Percentiles rank a stretch among this genome's conserved stretches.
phyloP scores from a whole-genome alignment of 352 stramenopile genomes.

The Phytophthora brassicae region DNA sequence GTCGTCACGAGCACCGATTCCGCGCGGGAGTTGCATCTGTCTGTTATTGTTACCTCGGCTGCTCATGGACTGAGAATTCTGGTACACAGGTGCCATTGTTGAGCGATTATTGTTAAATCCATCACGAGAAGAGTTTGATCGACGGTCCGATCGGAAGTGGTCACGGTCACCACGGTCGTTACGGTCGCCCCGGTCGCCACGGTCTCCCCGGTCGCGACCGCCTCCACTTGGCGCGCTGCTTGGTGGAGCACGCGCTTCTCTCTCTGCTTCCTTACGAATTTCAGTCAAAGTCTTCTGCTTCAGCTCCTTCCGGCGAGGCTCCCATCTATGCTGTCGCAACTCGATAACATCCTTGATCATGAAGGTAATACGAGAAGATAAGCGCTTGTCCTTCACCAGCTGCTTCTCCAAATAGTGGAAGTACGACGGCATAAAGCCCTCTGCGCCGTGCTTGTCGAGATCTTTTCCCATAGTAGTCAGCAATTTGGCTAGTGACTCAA shows the following conservation, averaged over 20 bases:
- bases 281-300: constrained; percentile 95
- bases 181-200: neutral
- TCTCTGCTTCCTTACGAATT: constrained; percentile 94
- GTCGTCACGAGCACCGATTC: constrained; percentile 54
- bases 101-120: constrained; percentile 46
- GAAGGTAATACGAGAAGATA: constrained; percentile 92
- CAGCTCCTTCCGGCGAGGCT: constrained; percentile 92
- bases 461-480: constrained; percentile 90
- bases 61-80: constrained; percentile 54
- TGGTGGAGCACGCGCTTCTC: constrained; percentile 64
- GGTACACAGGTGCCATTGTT: constrained; percentile 62
- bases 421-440: constrained; percentile 66
- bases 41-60: constrained; percentile 39
- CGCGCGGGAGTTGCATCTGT: constrained; percentile 49
- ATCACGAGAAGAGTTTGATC: constrained; percentile 63
- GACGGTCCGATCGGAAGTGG: constrained; percentile 44
- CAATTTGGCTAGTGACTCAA: constrained; percentile 95
- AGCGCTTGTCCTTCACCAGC: constrained; percentile 83
- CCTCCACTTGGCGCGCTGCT: constrained; percentile 48
- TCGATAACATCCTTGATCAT: constrained; percentile 97
- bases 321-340: constrained; percentile 90
- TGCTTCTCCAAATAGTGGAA: constrained; percentile 81
- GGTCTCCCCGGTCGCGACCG: constrained; percentile 32
- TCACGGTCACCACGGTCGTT: constrained; percentile 15
- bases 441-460: constrained; percentile 58